A percentile compares a stretch with the other conserved stretches of the same genome.
These are phyloP conservation scores for Nakazawaea populi DNA, from an alignment of 805 yeast genomes.

Conservation along the genomic window DNA sequence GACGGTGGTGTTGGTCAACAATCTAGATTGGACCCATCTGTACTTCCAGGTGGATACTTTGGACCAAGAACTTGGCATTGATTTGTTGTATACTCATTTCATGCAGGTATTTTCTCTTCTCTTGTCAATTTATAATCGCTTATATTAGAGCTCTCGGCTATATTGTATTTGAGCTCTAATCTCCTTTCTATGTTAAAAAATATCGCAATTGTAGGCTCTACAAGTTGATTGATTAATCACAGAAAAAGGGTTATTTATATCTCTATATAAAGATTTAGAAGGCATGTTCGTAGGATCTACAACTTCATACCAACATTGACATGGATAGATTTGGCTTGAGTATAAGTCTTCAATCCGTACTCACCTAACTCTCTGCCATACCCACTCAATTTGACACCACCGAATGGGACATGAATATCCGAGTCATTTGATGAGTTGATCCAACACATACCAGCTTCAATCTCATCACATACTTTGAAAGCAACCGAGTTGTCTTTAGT, in stretches of 20 bases:
- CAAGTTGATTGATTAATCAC: too few relatives aligned
- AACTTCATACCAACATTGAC: conserved; percentile 47
- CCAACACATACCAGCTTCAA: conserved; percentile 66
- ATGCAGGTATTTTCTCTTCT: too few relatives aligned
- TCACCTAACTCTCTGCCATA: conserved; percentile 53
- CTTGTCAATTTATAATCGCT: too few relatives aligned
- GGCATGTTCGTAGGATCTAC: background rate
- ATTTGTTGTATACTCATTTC: too few relatives aligned
- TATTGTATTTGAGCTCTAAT: too few relatives aligned
- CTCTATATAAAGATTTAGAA: too few relatives aligned
- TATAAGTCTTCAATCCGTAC: conserved; percentile 47
- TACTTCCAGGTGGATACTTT: background rate
- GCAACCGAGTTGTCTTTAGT: conserved; percentile 58
- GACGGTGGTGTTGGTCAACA: background rate
- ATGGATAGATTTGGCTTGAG: conserved; percentile 63
- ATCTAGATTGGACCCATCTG: background rate
- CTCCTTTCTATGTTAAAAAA: too few relatives aligned
- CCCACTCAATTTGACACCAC: conserved; percentile 65
- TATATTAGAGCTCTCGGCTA: too few relatives aligned
- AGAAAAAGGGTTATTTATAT: too few relatives aligned
- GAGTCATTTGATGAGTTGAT: conserved; percentile 54
- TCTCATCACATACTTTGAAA: conserved; percentile 50
- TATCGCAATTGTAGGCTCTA: too few relatives aligned
- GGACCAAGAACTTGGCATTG: background rate
- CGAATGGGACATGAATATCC: conserved; percentile 56